Conservation (phyloP, 1,284 basidiomycete genomes). For the Ceratobasidium theobromae region DNA sequence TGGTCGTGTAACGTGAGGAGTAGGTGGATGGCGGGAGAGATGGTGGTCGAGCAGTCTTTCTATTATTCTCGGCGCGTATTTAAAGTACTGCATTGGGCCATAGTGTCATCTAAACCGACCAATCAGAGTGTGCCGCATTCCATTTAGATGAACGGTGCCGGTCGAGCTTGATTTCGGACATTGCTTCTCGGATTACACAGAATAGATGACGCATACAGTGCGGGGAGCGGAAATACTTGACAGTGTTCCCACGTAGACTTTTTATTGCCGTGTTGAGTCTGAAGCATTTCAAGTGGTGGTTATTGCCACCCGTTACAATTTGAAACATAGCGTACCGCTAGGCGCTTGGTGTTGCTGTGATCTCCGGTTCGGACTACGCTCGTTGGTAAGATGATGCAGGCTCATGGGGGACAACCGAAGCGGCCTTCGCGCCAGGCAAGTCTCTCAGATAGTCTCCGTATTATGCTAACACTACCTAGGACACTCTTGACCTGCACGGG, state of each 20-base stretch:
- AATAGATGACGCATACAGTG: neutral
- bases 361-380: constrained; percentile 29
- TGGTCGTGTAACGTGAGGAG: neutral
- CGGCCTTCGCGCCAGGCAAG: constrained; percentile 20
- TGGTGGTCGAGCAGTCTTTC: neutral
- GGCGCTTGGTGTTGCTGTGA: constrained; percentile 17
- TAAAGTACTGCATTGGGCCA: constrained; percentile 19
- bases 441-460: neutral
- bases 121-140: constrained; percentile 27
- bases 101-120: neutral
- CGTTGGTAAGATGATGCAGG: constrained; percentile 17
- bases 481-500: constrained; percentile 12
- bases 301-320: neutral
- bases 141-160: neutral
- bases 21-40: neutral
- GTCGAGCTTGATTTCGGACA: neutral
- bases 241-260: too few species aligned
- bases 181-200: neutral
- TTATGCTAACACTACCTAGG: constrained; percentile 6
- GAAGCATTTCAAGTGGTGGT: neutral
- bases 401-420: constrained; percentile 9
- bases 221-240: neutral
- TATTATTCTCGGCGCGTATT: constrained; percentile 19
- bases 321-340: neutral
- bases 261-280: too few species aligned